Evolutionary conservation across 306 rosid species (phyloP).

Genomic region (Clitoria ternatea): DNA sequence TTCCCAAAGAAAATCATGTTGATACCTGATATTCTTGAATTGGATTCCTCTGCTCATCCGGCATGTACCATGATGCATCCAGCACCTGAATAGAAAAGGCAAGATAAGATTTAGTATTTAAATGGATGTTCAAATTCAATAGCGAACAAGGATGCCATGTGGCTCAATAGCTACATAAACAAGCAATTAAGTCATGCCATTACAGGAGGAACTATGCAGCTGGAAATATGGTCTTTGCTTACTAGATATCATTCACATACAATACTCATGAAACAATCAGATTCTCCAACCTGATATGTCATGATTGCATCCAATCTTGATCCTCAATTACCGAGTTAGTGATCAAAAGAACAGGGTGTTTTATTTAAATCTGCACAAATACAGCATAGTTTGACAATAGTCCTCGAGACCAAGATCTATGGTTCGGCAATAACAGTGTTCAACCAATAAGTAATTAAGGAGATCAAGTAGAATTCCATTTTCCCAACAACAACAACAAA

Average conservation of each 20-base stretch:
- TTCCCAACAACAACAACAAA: no score
- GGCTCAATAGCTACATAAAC: no score
- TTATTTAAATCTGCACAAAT: neutral
- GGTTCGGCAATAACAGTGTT: neutral
- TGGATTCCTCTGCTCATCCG: slow-evolving; percentile 94
- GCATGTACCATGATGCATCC: slow-evolving; percentile 99
- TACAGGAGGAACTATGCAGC: neutral
- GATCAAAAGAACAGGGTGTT: neutral
- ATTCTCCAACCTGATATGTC: slow-evolving; percentile 10
- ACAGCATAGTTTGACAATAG: neutral
- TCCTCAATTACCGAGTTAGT: neutral
- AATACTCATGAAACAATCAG: neutral
- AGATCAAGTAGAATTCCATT: neutral
- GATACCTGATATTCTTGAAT: slow-evolving; percentile 94
- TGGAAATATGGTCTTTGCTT: neutral
- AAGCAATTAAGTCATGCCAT: neutral
- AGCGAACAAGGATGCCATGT: neutral
- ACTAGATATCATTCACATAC: neutral
- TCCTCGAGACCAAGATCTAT: neutral
- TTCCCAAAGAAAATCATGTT: neutral
- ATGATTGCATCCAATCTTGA: neutral
- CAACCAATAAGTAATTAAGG: neutral
- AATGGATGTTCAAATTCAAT: slow-evolving; percentile 6
- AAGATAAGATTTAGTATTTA: neutral
- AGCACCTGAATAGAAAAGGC: slow-evolving; percentile 50